Percentiles rank a stretch among this genome's conserved stretches.
These are phyloP conservation scores for Lachnellula cervina DNA, from an alignment of 2,329 filamentous ascomycete genomes.

Conservation along the genomic window DNA sequence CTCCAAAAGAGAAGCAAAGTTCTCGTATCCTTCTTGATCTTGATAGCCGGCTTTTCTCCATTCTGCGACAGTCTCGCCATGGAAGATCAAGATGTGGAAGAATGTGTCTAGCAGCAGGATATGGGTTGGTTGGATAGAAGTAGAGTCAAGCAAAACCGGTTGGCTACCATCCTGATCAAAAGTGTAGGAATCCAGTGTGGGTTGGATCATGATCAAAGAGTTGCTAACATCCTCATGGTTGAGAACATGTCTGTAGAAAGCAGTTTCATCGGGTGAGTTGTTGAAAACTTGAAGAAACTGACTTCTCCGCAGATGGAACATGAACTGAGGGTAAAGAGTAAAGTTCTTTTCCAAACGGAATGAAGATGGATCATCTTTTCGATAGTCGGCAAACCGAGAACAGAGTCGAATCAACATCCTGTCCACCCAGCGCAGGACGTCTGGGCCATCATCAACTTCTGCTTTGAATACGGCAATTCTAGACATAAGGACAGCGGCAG, in stretches of 20 bases:
- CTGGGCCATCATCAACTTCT: slow-evolving; percentile 96
- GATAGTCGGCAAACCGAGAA: slow-evolving; percentile 94
- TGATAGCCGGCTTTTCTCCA: slow-evolving; percentile 99
- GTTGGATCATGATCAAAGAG: slow-evolving; percentile 97
- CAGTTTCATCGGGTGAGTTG: slow-evolving; percentile 97
- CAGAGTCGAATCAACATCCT: slow-evolving; percentile 96
- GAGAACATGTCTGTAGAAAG: slow-evolving; percentile 96
- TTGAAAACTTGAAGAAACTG: slow-evolving; percentile 99
- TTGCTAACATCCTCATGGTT: slow-evolving; percentile 97
- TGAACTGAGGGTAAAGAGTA: slow-evolving; percentile 97
- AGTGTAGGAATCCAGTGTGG: slow-evolving; percentile 93
- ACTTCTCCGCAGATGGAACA: slow-evolving; percentile 96
- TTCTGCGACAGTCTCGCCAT: slow-evolving; percentile 94
- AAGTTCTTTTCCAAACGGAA: slow-evolving; percentile 99
- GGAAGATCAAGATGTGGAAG: slow-evolving; percentile 99
- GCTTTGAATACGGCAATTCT: slow-evolving; percentile 98
- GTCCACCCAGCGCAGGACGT: slow-evolving; percentile 96
- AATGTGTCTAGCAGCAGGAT: slow-evolving; percentile 95
- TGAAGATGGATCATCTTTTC: slow-evolving; percentile 95
- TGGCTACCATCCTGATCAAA: slow-evolving; percentile 91
- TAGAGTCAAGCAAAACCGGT: slow-evolving; percentile 92
- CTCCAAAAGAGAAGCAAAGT: slow-evolving; percentile 82
- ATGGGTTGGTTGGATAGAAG: slow-evolving; percentile 90
- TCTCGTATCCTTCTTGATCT: slow-evolving; percentile 96
- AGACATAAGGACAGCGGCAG: slow-evolving; percentile 97